These are phyloP conservation scores for Wallemia hederae DNA, from an alignment of 1,284 basidiomycete species.

Conservation along the genomic window DNA sequence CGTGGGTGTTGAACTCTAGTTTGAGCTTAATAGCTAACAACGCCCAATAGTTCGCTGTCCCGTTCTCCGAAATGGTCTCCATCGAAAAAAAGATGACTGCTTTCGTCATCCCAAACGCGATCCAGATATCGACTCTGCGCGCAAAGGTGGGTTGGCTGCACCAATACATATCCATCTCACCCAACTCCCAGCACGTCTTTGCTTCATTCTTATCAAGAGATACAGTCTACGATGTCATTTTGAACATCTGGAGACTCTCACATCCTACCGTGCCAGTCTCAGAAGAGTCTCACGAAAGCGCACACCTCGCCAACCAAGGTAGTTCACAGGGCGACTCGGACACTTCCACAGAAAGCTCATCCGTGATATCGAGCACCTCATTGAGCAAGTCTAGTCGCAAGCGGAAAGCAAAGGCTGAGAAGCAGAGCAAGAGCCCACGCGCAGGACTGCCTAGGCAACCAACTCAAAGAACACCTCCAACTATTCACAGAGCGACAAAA, in stretches of 20 bases:
- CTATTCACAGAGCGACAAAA: constrained; percentile 23
- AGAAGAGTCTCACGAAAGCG: constrained; percentile 10
- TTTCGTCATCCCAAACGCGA: constrained; percentile 92
- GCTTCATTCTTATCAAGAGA: constrained; percentile 89
- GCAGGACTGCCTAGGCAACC: constrained; percentile 5
- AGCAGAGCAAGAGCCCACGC: background rate
- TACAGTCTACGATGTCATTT: constrained; percentile 81
- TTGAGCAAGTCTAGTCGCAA: constrained; percentile 5
- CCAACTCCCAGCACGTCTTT: constrained; percentile 46
- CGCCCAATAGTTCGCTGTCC: constrained; percentile 42
- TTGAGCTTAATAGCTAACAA: background rate
- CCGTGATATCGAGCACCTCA: constrained; percentile 10
- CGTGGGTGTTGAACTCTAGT: constrained; percentile 24
- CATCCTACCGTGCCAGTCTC: constrained; percentile 37
- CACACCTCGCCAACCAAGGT: constrained; percentile 9
- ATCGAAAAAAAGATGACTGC: constrained; percentile 98
- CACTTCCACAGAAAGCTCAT: constrained; percentile 4
- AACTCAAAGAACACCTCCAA: background rate
- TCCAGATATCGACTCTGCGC: constrained; percentile 57
- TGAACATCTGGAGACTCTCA: constrained; percentile 79
- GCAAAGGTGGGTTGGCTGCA: constrained; percentile 15
- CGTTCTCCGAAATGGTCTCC: constrained; percentile 62
- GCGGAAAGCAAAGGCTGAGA: constrained; percentile 3
- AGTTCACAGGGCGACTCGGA: constrained; percentile 2
- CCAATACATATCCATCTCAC: background rate